These are phyloP conservation scores for Ustilago bromivora DNA, from an alignment of 1,284 basidiomycete genomes.

Conservation along the genomic window DNA sequence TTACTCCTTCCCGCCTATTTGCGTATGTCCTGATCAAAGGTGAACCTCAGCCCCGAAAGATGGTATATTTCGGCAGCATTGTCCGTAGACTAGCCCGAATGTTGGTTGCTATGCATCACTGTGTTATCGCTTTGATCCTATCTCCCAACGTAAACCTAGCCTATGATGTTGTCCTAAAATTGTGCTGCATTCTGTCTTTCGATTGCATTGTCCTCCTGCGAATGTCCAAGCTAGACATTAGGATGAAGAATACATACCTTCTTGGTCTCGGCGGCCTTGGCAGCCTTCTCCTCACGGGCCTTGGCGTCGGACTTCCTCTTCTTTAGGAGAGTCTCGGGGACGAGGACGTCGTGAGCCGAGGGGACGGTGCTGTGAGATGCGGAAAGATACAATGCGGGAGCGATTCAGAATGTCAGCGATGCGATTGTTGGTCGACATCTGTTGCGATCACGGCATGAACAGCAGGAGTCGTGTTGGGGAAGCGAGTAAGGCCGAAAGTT, in stretches of 20 bases:
- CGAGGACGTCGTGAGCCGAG: slow-evolving; percentile 65
- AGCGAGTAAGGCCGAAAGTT: background rate
- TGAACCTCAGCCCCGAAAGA: slow-evolving; percentile 69
- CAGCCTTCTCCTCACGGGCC: slow-evolving; percentile 93
- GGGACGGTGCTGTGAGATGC: slow-evolving; percentile 64
- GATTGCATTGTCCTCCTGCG: slow-evolving; percentile 73
- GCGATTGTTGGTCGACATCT: background rate
- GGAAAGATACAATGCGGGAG: background rate
- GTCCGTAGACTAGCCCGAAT: slow-evolving; percentile 66
- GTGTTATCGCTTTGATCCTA: slow-evolving; percentile 25
- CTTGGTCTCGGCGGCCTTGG: slow-evolving; percentile 84
- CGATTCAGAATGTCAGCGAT: slow-evolving; percentile 15
- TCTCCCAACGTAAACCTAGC: background rate
- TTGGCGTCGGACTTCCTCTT: slow-evolving; percentile 99
- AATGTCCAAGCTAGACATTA: slow-evolving; percentile 76
- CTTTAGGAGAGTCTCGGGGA: slow-evolving; percentile 70
- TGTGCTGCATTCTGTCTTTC: background rate
- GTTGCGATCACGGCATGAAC: slow-evolving; percentile 20
- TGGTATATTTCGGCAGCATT: slow-evolving; percentile 69
- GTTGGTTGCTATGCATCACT: slow-evolving; percentile 64
- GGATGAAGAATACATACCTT: slow-evolving; percentile 77
- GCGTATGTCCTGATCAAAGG: slow-evolving; percentile 18
- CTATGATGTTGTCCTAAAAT: background rate
- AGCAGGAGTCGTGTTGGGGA: background rate
- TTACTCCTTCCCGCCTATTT: background rate